Conservation (phyloP, 192 early-diverging fungal genomes). For the Coemansia sp. region DNA sequence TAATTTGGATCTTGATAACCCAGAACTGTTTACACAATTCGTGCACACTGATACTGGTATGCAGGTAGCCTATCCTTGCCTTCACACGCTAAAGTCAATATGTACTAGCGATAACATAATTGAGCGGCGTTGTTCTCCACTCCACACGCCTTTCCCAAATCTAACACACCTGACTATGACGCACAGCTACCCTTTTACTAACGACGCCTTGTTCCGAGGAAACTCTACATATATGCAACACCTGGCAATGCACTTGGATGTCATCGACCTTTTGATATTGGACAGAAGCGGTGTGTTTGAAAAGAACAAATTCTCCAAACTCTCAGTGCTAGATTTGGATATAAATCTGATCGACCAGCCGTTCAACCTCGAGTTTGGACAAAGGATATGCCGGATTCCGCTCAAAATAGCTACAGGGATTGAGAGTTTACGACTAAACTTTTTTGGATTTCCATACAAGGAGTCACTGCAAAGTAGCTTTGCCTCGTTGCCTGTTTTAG, state of each 20-base stretch:
- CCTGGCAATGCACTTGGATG: slow-evolving; percentile 13
- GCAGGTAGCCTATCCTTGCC: neutral
- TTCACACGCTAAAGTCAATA: neutral
- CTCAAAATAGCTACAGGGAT: slow-evolving; percentile 12
- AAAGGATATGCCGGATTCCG: slow-evolving; percentile 5
- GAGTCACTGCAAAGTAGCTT: slow-evolving; percentile 11
- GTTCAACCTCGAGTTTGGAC: neutral
- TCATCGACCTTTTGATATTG: neutral
- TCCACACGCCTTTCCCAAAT: slow-evolving; percentile 1
- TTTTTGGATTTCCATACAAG: slow-evolving; percentile 20
- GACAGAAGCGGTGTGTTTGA: neutral
- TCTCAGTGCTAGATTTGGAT: slow-evolving; percentile 5
- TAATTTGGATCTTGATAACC: slow-evolving; percentile 12
- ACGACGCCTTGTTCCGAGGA: slow-evolving; percentile 22
- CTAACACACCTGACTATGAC: neutral
- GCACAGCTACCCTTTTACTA: slow-evolving; percentile 25
- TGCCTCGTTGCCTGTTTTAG: neutral
- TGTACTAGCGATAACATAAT: neutral
- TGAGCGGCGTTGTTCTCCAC: neutral
- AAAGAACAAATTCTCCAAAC: neutral
- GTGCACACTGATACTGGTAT: neutral
- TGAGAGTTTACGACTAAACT: slow-evolving; percentile 5
- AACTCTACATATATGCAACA: slow-evolving; percentile 14
- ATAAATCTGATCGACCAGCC: slow-evolving; percentile 21
- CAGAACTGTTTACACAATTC: neutral